phyloP scores from a whole-genome alignment of 257 asterid species.

The Rhazya stricta region DNA sequence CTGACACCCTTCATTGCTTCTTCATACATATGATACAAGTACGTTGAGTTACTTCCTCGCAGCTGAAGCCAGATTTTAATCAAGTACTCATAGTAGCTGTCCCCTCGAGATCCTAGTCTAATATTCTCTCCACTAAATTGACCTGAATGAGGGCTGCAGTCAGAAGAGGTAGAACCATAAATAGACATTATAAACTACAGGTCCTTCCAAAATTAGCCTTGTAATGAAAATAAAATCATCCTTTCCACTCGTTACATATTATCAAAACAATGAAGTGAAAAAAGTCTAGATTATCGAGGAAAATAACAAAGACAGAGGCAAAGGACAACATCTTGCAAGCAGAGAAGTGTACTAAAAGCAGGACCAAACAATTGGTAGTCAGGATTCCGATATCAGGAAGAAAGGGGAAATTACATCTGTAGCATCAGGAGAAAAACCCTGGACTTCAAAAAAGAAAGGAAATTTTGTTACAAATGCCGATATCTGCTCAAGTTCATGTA shows the following conservation, averaged over 20 bases:
- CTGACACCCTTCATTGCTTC: slow-evolving; percentile 89
- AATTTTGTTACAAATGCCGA: not conserved
- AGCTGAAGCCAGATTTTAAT: slow-evolving; percentile 91
- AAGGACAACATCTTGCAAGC: not conserved
- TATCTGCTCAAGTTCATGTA: not conserved
- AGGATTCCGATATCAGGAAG: not conserved
- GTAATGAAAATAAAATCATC: not conserved
- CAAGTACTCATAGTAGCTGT: slow-evolving; percentile 96
- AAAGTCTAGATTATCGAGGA: not conserved
- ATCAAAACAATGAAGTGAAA: not conserved
- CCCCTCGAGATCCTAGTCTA: slow-evolving; percentile 98
- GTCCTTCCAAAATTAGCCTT: not conserved
- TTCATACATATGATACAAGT: slow-evolving; percentile 70
- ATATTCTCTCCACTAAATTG: slow-evolving; percentile 80
- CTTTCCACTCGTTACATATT: not conserved
- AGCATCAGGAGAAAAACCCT: not conserved
- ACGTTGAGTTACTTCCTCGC: slow-evolving; percentile 55
- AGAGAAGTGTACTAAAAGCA: not conserved
- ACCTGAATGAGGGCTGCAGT: slow-evolving; percentile 83
- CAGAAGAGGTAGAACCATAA: slow-evolving; percentile 28
- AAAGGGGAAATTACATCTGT: not conserved
- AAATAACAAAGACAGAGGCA: not conserved
- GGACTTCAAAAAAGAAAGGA: not conserved
- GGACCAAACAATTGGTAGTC: not conserved
- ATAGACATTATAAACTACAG: slow-evolving; percentile 7